phyloP scores from a whole-genome alignment of 306 rosid genomes.

The Trifolium pratense region DNA sequence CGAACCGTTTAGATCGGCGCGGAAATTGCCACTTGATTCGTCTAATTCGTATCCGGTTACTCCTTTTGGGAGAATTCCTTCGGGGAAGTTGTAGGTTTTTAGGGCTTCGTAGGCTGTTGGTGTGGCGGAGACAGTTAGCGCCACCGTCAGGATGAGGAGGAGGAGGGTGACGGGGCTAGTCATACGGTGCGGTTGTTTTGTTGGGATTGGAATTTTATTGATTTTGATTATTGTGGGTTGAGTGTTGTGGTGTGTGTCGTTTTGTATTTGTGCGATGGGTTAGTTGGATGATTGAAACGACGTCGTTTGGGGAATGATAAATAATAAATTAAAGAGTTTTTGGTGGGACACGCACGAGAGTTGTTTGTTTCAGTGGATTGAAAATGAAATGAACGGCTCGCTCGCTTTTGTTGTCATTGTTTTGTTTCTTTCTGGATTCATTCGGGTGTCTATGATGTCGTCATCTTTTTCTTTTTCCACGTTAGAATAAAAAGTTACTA shows the following conservation, averaged over 20 bases:
- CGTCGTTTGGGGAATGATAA: background rate
- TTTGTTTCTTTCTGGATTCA: too few relatives aligned
- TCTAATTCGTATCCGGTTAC: slow-evolving; percentile 57
- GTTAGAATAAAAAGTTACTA: too few relatives aligned
- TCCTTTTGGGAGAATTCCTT: slow-evolving; percentile 79
- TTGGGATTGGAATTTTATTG: background rate
- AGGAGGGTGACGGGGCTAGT: slow-evolving; percentile 38
- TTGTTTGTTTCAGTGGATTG: background rate
- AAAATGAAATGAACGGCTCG: too few relatives aligned
- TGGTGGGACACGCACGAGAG: background rate
- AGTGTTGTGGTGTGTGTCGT: background rate
- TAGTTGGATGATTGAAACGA: background rate
- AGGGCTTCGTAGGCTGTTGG: slow-evolving; percentile 66
- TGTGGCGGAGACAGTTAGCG: slow-evolving; percentile 18
- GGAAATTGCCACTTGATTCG: slow-evolving; percentile 54
- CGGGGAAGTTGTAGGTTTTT: slow-evolving; percentile 59
- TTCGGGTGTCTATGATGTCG: too few relatives aligned
- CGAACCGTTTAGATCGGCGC: slow-evolving; percentile 58
- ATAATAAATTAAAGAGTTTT: background rate
- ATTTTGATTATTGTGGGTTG: background rate
- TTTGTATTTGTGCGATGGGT: background rate
- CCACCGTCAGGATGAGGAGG: slow-evolving; percentile 46
- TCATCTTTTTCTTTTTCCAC: too few relatives aligned
- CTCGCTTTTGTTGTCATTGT: too few relatives aligned
- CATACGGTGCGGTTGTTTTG: slow-evolving; percentile 29